Conservation (phyloP, 306 rosid species). For the Canavalia gladiata region DNA sequence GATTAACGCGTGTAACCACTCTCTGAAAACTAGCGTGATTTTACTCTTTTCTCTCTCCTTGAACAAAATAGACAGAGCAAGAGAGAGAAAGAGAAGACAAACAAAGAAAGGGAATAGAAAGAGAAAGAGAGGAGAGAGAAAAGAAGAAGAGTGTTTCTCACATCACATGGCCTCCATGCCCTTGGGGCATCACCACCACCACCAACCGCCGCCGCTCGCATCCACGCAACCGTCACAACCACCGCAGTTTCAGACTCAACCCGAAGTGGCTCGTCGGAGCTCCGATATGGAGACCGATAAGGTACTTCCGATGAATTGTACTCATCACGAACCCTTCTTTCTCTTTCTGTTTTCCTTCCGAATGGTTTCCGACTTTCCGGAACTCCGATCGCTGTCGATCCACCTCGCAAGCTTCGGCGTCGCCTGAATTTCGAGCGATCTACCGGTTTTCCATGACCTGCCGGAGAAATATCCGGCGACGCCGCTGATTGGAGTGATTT, state of each 20-base stretch:
- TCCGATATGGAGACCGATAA: constrained; percentile 76
- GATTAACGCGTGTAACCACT: constrained; percentile 44
- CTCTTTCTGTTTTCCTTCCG: neutral
- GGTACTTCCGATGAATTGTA: constrained; percentile 52
- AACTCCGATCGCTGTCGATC: constrained; percentile 59
- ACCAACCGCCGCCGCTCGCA: constrained; percentile 51
- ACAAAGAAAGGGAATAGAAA: neutral
- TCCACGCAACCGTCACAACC: constrained; percentile 47
- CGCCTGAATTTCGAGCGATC: constrained; percentile 62
- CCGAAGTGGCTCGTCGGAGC: constrained; percentile 57
- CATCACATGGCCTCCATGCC: constrained; percentile 74
- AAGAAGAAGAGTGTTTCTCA: constrained; percentile 32
- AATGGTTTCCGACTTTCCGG: constrained; percentile 1
- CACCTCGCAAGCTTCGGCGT: constrained; percentile 40
- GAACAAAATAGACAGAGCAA: constrained; percentile 23
- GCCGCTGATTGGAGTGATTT: constrained; percentile 47
- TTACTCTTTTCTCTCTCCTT: constrained; percentile 14
- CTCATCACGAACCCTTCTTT: constrained; percentile 23
- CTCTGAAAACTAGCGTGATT: constrained; percentile 44
- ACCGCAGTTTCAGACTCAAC: constrained; percentile 49
- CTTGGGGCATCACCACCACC: constrained; percentile 67
- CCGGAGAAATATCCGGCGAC: constrained; percentile 44
- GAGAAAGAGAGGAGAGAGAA: constrained; percentile 18
- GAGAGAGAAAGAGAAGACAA: constrained; percentile 36
- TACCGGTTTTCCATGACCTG: constrained; percentile 31